Percentiles rank a stretch among this genome's conserved stretches.
These are phyloP conservation scores for Athelia psychrophila DNA, from an alignment of 1,284 basidiomycete genomes.

Conservation along the genomic window DNA sequence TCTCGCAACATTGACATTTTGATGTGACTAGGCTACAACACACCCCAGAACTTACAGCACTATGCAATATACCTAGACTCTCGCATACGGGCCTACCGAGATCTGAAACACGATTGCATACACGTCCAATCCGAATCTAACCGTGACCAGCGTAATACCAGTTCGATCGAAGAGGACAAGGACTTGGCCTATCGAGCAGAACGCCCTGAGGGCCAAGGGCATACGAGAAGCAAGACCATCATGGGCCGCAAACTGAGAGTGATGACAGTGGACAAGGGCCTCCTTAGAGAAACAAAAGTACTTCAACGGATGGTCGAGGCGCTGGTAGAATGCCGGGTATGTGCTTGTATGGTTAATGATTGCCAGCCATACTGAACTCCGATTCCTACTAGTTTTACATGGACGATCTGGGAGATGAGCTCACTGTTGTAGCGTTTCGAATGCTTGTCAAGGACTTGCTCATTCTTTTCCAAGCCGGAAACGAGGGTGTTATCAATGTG, in stretches of 20 bases:
- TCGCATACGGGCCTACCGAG: constrained; percentile 86
- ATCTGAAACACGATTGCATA: constrained; percentile 93
- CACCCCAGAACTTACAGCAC: constrained; percentile 83
- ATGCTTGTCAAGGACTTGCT: constrained; percentile 98
- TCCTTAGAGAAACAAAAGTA: constrained; percentile 88
- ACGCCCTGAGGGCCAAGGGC: constrained; percentile 11
- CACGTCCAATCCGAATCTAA: constrained; percentile 89
- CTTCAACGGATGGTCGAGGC: constrained; percentile 90
- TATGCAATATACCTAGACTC: constrained; percentile 92
- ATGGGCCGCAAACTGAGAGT: constrained; percentile 81
- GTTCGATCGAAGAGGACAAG: constrained; percentile 58
- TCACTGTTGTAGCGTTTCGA: constrained; percentile 85
- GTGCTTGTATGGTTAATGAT: constrained; percentile 21
- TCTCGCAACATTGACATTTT: constrained; percentile 6
- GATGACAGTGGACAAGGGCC: constrained; percentile 94
- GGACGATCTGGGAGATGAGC: constrained; percentile 90
- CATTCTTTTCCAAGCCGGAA: constrained; percentile 94
- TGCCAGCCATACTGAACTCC: not conserved
- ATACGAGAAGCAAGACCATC: constrained; percentile 72
- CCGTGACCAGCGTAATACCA: constrained; percentile 70
- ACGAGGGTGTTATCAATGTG: constrained; percentile 98
- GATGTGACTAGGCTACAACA: constrained; percentile 62
- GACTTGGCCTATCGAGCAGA: constrained; percentile 10
- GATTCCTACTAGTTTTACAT: constrained; percentile 74
- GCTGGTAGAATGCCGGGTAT: constrained; percentile 83